Evolutionary conservation across 208 protist genomes (phyloP), one percentile per base, ranked within the genome.

Genomic region (Porcisia deanei): DNA sequence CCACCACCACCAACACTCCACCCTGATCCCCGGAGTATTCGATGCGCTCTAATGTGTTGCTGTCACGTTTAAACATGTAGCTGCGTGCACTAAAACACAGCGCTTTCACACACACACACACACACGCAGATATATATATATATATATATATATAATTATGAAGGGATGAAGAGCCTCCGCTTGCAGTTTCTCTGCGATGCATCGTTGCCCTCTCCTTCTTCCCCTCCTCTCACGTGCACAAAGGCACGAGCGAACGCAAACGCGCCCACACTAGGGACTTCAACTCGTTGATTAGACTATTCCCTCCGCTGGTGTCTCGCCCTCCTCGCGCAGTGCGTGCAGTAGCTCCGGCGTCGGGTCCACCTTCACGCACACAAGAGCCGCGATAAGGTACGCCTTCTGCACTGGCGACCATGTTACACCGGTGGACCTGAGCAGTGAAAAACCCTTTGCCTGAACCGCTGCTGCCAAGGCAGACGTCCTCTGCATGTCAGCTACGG

Each of bases 301-400:
- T 49, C 20, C 63, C 7, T 30, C 41, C 16, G 18, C 22, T 16
- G 30, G 30, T 12, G 49, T 61, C 30, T 10, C 7, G 45, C 55
- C 25, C 6, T 74, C 69, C 14, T 12, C 49, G 25, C 82, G 82
- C 45, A 95, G 75, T 7, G 85, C 80, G 0, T 61, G 43, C 68
- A 91, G 49, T 1, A 97, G 77, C 43, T 73, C 76, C 30, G 85
- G 75, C 0, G 81, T 72, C 18, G 91, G 79, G 9, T 52, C 53
- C n/a, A 84, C 60, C 20, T 88, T 72, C 14, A 87, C 89, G 20
- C 88, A 87, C 45, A 94, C 83, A n/a, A 97, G 75, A 61, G 92
- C 88, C 1, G 92, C 93, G 30, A 97, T 70, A 8, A 97, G 76
- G 10, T 90, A 83, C 12, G 88, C 93, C 79, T 88, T 91, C 55